Conservation (phyloP, 2,329 filamentous ascomycete genomes). For the Aschersonia sp. region DNA sequence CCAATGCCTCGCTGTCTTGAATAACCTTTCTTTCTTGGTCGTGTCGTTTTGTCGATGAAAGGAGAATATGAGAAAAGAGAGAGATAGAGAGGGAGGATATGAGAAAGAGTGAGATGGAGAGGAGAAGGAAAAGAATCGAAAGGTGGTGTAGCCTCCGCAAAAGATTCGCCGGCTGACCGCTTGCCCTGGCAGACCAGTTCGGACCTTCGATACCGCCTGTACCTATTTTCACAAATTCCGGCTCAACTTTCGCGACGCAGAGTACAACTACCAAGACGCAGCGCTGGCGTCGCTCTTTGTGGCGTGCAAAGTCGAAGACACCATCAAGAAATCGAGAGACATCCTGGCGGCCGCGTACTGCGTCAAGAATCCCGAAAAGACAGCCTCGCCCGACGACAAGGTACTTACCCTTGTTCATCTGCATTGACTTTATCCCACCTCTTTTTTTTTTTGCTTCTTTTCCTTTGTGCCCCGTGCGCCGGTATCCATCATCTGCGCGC, state of each 20-base stretch:
- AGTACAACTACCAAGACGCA: conserved; percentile 78
- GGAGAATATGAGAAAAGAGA: too few relatives aligned
- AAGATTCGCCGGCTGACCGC: neutral
- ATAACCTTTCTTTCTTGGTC: too few relatives aligned
- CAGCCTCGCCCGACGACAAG: conserved; percentile 65
- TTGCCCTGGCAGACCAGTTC: conserved; percentile 49
- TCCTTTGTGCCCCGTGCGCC: too few relatives aligned
- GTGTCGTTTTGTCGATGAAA: too few relatives aligned
- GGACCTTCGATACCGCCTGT: conserved; percentile 83
- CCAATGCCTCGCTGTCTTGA: too few relatives aligned
- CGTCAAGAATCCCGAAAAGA: conserved; percentile 55
- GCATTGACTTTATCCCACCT: too few relatives aligned
- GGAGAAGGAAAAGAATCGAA: too few relatives aligned
- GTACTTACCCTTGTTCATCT: conserved; percentile 23
- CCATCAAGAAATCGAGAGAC: conserved; percentile 88
- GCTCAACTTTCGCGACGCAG: conserved; percentile 66
- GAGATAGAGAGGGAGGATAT: too few relatives aligned
- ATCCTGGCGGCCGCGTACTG: conserved; percentile 87
- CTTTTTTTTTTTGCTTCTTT: too few relatives aligned
- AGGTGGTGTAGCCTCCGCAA: too few relatives aligned
- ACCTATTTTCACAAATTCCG: conserved; percentile 92
- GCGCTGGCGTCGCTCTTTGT: conserved; percentile 80
- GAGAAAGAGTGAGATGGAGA: too few relatives aligned
- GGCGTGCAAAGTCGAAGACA: conserved; percentile 95
- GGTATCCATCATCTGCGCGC: too few relatives aligned